Evolutionary conservation across 2,329 filamentous ascomycete species (phyloP).

Genomic region (Alternaria hordeiaustralica): DNA sequence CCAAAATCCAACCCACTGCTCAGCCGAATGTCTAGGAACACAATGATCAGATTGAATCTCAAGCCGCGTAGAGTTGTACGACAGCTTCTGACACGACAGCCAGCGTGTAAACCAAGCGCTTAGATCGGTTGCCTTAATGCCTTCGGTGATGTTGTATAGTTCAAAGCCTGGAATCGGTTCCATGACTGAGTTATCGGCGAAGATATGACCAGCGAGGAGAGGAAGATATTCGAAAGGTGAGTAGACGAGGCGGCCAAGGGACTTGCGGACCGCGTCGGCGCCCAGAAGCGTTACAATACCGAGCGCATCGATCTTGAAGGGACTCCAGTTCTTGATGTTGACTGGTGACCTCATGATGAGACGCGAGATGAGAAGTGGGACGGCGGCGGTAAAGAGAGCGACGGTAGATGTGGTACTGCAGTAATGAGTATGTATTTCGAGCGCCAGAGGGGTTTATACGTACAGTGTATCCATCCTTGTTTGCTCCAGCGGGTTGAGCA

Average conservation of each 20-base stretch:
- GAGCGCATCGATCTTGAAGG: neutral
- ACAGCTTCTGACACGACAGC: slow-evolving; percentile 2
- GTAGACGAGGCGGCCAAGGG: neutral
- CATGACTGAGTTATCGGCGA: slow-evolving; percentile 1
- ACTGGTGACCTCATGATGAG: neutral
- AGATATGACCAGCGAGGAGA: neutral
- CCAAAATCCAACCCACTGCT: neutral
- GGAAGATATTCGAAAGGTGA: neutral
- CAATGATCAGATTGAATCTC: neutral
- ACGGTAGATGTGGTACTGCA: neutral
- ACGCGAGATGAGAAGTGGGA: neutral
- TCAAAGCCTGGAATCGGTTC: slow-evolving; percentile 3
- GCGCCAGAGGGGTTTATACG: neutral
- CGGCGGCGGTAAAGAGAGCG: neutral
- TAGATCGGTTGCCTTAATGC: slow-evolving; percentile 6
- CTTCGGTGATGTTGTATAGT: slow-evolving; percentile 9
- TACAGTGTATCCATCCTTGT: neutral
- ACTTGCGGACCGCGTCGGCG: neutral
- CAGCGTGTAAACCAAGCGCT: slow-evolving; percentile 11
- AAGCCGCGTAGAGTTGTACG: neutral
- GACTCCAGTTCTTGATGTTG: neutral
- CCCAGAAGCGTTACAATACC: neutral
- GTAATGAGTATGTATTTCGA: neutral
- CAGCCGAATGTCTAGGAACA: neutral
- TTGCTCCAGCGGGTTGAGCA: neutral